These are phyloP conservation scores for Boeremia lycopersici DNA, from an alignment of 2,329 filamentous ascomycete species.

Conservation along the genomic window DNA sequence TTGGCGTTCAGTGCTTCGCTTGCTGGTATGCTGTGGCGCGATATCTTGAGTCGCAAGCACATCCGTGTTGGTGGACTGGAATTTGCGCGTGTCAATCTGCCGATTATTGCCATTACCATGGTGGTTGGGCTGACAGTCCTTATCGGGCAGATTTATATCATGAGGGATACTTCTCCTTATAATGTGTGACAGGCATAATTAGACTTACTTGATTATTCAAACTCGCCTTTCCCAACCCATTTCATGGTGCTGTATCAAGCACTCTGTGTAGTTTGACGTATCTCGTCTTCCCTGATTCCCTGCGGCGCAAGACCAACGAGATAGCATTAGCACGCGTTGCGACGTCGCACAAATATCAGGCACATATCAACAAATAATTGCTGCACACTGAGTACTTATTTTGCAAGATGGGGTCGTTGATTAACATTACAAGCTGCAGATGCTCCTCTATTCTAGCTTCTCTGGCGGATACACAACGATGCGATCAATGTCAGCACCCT, in stretches of 20 bases:
- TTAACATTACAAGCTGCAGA: neutral
- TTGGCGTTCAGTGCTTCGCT: slow-evolving; percentile 73
- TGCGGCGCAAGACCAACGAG: too few species aligned
- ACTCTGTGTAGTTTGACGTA: too few species aligned
- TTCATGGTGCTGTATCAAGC: too few species aligned
- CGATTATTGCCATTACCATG: slow-evolving; percentile 74
- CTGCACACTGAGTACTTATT: neutral
- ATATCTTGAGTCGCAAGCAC: slow-evolving; percentile 71
- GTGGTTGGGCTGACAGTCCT: slow-evolving; percentile 66
- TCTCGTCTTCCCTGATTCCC: too few species aligned
- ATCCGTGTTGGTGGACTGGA: slow-evolving; percentile 68
- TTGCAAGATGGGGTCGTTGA: too few species aligned
- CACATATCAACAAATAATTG: neutral
- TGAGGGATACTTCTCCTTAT: slow-evolving; percentile 52
- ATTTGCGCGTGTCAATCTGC: slow-evolving; percentile 71
- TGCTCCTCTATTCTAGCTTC: slow-evolving; percentile 17
- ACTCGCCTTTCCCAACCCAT: too few species aligned
- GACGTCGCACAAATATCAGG: too few species aligned
- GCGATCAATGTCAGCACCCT: slow-evolving; percentile 64
- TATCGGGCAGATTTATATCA: slow-evolving; percentile 68
- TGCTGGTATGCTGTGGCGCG: slow-evolving; percentile 73
- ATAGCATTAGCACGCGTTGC: too few species aligned
- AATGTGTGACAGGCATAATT: neutral
- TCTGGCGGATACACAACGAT: slow-evolving; percentile 67
- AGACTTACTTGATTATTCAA: neutral